Base-by-base conservation (phyloP, 179 eudicot species). In the Spinacia oleracea region DNA sequence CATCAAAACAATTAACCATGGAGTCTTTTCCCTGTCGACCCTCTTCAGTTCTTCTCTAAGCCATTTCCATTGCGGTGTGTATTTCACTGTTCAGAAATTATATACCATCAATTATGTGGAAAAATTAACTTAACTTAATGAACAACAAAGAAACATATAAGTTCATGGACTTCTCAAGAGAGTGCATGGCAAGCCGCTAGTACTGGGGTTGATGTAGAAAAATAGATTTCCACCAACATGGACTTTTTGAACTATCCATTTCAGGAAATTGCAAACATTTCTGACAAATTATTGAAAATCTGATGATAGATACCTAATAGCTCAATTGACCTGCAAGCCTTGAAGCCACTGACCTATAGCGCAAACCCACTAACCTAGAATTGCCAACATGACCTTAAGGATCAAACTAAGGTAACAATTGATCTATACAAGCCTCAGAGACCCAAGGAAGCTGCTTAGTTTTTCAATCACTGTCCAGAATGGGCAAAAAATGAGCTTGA, bases 1-100 rank as follows among this genome's bases (percentile, higher is more conserved):
- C 97, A 93, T 90, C 81, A 95, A 83, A 69, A 95, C 98, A 74
- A 96, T 92, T 51, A 96, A 87, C 99, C 99, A 96, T 65, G 99
- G 98, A 48, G 99, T 93, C 83, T 91, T 86, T 82, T 90, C 90
- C 79, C 99, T 88, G 80, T 96, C 88, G 50, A 96, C 99, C 70
- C 75, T 84, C 80, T 77, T 74, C 25, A 96, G 78, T 79, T 96
- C 99, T 46, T 85, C 83, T 34, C 12, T 38, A 8, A 96, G 94
- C 99, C 99, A 96, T 77, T 0, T 81, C 83, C 86, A 96, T 62
- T 96, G 99, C 72, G 98, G 99, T n/a, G 93, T 96, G 83, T 93
- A 93, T 83, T 93, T 96, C 81, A 93, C 99, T 95, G 94, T 83
- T 70, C 23, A 82, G 60, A 59, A 23, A 74, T 59, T 59, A 46